Base-by-base conservation (phyloP, 192 early-diverging fungal genomes). In the Coemansia javaensis region DNA sequence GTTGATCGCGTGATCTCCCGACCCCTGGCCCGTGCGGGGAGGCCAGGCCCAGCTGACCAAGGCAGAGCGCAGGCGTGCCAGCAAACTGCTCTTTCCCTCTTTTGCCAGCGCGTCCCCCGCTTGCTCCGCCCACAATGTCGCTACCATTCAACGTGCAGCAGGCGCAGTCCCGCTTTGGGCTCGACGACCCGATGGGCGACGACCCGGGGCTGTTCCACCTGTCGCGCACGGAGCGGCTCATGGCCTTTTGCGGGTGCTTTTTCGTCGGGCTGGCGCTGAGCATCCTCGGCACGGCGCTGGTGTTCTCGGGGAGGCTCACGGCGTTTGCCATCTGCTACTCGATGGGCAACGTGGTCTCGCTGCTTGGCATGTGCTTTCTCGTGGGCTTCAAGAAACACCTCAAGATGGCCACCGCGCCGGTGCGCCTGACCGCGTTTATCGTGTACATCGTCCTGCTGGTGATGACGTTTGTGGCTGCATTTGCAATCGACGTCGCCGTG, bases 271-370 rank as follows among this genome's bases (percentile, higher is more conserved):
- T 93, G 46, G 50, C 89, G 11, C 73, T 98, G 53, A 83, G 82
- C 13, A 64, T 93, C 45, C 46, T 94, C 56, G 88, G 90, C 23
- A 53, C 59, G 81, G 44, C 62, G 1, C 50, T 74, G 15, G 62
- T 74, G 5, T 74, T 74, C 73, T 56, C 81, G 18, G 83, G 77
- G 7, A 65, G 81, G 30, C 50, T 90, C 37, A 57, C 80, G 8
- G 81, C 77, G 7, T 98, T 95, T 80, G 94, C 94, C 17, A 76
- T 92, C 31, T 75, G 94, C 35, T 98, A 95, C 62, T 89, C 89
- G 35, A 51, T 91, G 13, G 94, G 94, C 38, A 98, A 98, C 63
- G 50, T 94, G 16, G 46, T 94, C 16, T 89, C 91, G 23, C 53
- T 98, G 45, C 41, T 89, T 43, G 84, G 89, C 35, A 93, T 88